Evolutionary conservation across 345 rosid species (phyloP).

Genomic region (Rhodamnia rubescens): DNA sequence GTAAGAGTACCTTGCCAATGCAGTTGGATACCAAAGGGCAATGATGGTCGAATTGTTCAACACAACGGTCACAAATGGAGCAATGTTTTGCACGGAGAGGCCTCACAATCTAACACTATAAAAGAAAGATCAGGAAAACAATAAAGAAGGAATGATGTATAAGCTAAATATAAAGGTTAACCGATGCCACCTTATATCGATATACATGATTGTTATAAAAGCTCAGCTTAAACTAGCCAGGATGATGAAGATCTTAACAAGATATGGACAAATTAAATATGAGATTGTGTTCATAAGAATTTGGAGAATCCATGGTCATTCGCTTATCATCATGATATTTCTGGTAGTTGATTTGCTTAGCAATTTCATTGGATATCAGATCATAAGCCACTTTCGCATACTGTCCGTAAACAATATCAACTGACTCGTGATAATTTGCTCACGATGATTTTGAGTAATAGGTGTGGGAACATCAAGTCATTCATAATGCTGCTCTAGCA

Average conservation of each 20-base stretch:
- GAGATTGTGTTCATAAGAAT: neutral
- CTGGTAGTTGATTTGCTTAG: neutral
- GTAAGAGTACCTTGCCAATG: constrained; percentile 73
- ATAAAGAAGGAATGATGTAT: neutral
- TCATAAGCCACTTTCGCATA: neutral
- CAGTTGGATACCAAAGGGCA: constrained; percentile 99
- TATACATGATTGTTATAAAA: too few relatives aligned
- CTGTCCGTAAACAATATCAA: neutral
- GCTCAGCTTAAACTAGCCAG: neutral
- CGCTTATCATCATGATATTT: neutral
- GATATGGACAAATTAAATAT: neutral
- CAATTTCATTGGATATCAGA: neutral
- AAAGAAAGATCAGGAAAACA: neutral
- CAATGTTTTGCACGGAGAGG: constrained; percentile 98
- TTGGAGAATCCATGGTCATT: neutral
- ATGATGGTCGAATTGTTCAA: constrained; percentile 98
- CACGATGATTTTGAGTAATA: neutral
- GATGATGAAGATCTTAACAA: neutral
- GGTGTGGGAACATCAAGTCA: too few relatives aligned
- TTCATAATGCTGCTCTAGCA: too few relatives aligned
- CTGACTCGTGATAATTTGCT: neutral
- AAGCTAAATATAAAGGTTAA: neutral
- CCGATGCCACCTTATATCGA: constrained; percentile 68
- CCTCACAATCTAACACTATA: constrained; percentile 59
- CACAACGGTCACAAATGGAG: constrained; percentile 87